These are phyloP conservation scores for Penicillium glabrum DNA, from an alignment of 2,329 filamentous ascomycete species.

Conservation along the genomic window DNA sequence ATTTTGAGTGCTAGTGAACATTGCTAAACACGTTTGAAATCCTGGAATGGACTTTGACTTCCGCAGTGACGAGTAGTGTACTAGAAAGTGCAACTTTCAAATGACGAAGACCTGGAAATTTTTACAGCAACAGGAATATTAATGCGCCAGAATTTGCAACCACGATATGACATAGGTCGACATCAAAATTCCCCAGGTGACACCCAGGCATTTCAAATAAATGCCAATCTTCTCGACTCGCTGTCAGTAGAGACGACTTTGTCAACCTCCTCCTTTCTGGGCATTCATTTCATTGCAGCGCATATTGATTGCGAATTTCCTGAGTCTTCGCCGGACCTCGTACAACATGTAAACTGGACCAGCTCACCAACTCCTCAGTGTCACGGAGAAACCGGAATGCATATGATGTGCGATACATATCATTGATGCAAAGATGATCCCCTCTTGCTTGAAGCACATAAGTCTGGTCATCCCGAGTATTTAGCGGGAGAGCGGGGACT, in stretches of 20 bases:
- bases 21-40: neutral
- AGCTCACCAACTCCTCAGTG: constrained; percentile 37
- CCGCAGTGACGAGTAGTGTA: no score
- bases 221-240: neutral
- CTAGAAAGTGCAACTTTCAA: neutral
- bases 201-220: neutral
- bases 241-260: neutral
- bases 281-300: constrained; percentile 1
- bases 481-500: constrained; percentile 22
- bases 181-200: neutral
- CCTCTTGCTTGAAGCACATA: constrained; percentile 38
- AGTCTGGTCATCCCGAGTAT: constrained; percentile 15
- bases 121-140: neutral
- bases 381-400: constrained; percentile 37
- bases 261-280: neutral
- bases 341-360: constrained; percentile 47
- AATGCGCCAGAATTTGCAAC: neutral
- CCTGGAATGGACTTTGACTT: no score
- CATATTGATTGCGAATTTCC: constrained; percentile 44
- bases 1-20: no score
- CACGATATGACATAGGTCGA: no score
- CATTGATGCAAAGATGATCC: constrained; percentile 47
- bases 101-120: neutral
- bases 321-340: constrained; percentile 47
- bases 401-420: constrained; percentile 48